Evolutionary conservation across 176 grass and related monocot species (phyloP), one percentile per base, ranked within the genome.

Genomic region (Coix lacrymajobi): DNA sequence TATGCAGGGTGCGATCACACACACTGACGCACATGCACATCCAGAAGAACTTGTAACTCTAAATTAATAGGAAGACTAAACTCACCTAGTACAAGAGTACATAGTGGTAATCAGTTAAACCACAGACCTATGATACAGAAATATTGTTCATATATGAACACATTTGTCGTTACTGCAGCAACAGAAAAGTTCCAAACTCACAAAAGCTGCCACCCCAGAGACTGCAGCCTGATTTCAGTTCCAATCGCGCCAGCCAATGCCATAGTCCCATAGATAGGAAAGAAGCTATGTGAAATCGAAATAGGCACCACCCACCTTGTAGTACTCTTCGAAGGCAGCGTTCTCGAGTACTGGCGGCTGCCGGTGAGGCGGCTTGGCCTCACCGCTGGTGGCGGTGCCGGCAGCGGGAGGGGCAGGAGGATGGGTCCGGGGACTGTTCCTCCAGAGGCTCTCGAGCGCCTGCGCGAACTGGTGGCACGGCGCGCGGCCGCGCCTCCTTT

Each of bases 241-340:
- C 16, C 16, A 68, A 80, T 16, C 28, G 60, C 37, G 66, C 15
- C 8, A 48, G 65, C 20, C 20, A 51, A 74, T 25, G 16, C 1
- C 54, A 20, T 8, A 5, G 49, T 25, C 9, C 1, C 54, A 20
- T 8, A 5, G 49, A 19, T 39, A 48, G 75, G 20, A 45, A 60
- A n/a, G 68, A 39, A 48, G 40, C 16, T 36, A n/a, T 38, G 60
- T 37, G 17, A 30, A 52, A 77, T 1, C 26, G 7, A 75, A 84
- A 51, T 33, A 39, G 64, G 28, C 0, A 22, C 6, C 5, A 20
- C n/a, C n/a, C 64, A 98, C 96, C 92, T 95, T 98, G 78, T 92
- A 98, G 56, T 95, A 98, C 77, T 98, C 93, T n/a, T 98, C 89
- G 37, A 98, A 93, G 12, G 89, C 87, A 5, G 76, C 63, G 80